Base-by-base conservation (phyloP, 2,329 filamentous ascomycete genomes). In the Moelleriella libera region DNA sequence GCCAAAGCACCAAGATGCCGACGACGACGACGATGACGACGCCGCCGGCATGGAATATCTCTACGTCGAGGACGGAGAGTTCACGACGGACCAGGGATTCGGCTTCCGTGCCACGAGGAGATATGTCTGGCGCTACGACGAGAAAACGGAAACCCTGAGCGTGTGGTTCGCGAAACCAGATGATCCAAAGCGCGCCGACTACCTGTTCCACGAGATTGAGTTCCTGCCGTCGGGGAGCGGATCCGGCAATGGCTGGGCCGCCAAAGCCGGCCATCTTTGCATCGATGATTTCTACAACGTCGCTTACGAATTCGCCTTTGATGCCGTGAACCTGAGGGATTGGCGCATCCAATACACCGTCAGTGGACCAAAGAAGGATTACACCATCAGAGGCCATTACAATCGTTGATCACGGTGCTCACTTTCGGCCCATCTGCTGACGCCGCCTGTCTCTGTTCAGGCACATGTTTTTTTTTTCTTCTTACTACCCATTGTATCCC, bases 151-250 rank as follows among this genome's bases (percentile, higher is more conserved):
- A 55, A 62, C 60, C 30, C 65, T 89, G 28, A 83, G 77, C 50
- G 79, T 84, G 1, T 89, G 84, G 84, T 88, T 88, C 54, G 78
- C 78, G 40, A 78, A 80, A 52, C 69, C 74, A 1, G 76, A 83
- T 12, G 80, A 85, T 52, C 63, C 70, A 12, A 68, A 68, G 47
- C 71, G 71, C 11, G 80, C 81, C 0, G 84, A 88, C 57, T 84
- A 88, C 52, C 66, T 88, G 21, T 90, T 89, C 61, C 84, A 88
- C 55, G 74, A 81, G 52, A 66, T 88, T n/a, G 73, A 82, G 49
- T 85, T 88, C 53, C 49, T 67, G 28, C 53, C 66, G 7, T 65
- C 68, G 0, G 55, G 55, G 1, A 51, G 55, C 3, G 50, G 58
- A 12, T 52, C 60, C 0, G 55, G 60, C 0, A 64, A 64, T 47